Conservation (phyloP, 225 moss, liverwort and hornwort species). For the Marchantia polymorpha region DNA sequence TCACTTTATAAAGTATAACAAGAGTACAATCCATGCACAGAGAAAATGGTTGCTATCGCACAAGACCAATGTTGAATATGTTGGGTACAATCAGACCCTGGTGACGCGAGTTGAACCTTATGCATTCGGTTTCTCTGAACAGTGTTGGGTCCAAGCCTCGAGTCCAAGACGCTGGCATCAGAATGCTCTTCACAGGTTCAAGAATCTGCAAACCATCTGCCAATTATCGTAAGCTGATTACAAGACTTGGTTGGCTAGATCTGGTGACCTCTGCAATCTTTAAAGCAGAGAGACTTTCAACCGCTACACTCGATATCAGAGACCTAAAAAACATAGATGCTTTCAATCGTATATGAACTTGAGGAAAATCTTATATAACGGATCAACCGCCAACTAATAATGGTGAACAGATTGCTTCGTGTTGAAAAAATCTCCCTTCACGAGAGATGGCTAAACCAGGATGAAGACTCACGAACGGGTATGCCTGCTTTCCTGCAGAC, state of each 20-base stretch:
- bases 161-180: constrained; percentile 39
- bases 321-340: too few relatives aligned
- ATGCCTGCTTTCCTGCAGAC: constrained; percentile 46
- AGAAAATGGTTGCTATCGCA: neutral
- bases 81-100: neutral
- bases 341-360: too few relatives aligned
- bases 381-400: too few relatives aligned
- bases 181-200: constrained; percentile 47
- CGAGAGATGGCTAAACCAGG: constrained; percentile 37
- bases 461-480: constrained; percentile 44
- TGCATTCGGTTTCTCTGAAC: constrained; percentile 27
- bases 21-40: neutral
- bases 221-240: neutral
- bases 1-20: neutral
- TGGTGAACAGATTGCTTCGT: neutral
- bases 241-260: neutral
- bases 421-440: constrained; percentile 59
- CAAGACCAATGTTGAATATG: too few relatives aligned
- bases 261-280: too few relatives aligned
- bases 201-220: constrained; percentile 51
- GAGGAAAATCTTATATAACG: too few relatives aligned
- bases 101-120: neutral
- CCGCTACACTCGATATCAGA: too few relatives aligned
- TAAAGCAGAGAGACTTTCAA: too few relatives aligned
- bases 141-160: constrained; percentile 11